Evolutionary conservation across 139 green algal genomes (phyloP).

Genomic region (Coccomyxa sp.): DNA sequence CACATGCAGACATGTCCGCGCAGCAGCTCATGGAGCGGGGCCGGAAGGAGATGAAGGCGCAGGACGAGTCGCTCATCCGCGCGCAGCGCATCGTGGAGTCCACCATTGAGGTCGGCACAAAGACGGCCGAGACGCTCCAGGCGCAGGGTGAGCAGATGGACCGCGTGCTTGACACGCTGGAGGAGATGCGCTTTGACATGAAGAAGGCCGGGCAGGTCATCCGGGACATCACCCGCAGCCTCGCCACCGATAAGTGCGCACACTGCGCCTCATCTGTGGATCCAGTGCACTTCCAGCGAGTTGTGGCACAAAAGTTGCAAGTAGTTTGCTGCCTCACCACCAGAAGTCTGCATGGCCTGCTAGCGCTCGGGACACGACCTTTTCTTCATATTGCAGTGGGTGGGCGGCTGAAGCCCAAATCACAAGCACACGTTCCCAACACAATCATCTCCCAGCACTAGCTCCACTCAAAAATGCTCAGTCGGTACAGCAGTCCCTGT

Average conservation of each 20-base stretch:
- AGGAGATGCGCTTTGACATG: conserved; percentile 88
- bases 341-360: too few species aligned
- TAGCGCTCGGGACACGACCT: too few species aligned
- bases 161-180: conserved; percentile 73
- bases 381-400: too few species aligned
- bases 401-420: background rate
- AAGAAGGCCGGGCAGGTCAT: conserved; percentile 82
- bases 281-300: background rate
- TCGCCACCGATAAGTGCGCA: conserved; percentile 83
- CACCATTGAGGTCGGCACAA: conserved; percentile 70
- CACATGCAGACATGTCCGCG: conserved; percentile 62
- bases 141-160: conserved; percentile 75
- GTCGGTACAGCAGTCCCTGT: too few species aligned
- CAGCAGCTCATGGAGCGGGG: conserved; percentile 71
- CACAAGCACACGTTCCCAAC: background rate
- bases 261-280: background rate
- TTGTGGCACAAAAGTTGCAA: background rate
- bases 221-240: conserved; percentile 69
- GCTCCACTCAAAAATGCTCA: too few species aligned
- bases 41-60: conserved; percentile 67
- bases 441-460: too few species aligned
- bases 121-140: conserved; percentile 74
- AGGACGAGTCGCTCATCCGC: conserved; percentile 55
- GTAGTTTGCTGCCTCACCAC: background rate
- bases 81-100: conserved; percentile 69